phyloP scores from a whole-genome alignment of 495 filamentous ascomycete genomes.

The Xylaria grammica region DNA sequence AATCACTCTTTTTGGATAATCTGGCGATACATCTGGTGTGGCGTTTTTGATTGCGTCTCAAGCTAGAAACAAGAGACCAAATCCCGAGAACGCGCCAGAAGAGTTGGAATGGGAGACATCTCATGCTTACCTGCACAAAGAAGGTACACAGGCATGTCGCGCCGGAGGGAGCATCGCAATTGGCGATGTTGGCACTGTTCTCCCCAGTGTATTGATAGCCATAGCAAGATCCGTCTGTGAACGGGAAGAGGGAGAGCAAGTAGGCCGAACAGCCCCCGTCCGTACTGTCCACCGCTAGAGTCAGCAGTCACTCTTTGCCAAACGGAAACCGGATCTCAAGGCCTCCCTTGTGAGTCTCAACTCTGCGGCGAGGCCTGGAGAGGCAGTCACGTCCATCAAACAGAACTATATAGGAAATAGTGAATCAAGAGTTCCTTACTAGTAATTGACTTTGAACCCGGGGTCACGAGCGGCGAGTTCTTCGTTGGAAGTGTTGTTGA shows the following conservation, averaged over 20 bases:
- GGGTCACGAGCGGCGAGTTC: background rate
- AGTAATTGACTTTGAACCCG: background rate
- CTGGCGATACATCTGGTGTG: background rate
- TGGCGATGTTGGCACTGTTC: background rate
- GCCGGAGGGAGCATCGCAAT: background rate
- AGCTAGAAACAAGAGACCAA: background rate
- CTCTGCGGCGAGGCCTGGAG: background rate
- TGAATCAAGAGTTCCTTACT: background rate
- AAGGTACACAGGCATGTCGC: background rate
- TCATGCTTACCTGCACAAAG: background rate
- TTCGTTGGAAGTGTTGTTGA: background rate
- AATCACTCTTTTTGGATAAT: background rate
- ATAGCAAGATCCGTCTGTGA: background rate
- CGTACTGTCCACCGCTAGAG: background rate
- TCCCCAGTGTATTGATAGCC: background rate
- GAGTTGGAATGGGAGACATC: background rate
- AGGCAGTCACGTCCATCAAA: background rate
- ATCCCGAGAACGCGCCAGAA: background rate
- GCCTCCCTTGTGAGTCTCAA: background rate
- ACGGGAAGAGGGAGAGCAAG: background rate
- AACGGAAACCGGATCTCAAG: background rate
- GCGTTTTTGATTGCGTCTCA: background rate
- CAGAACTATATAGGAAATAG: background rate
- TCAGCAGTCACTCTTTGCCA: background rate
- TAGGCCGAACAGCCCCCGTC: background rate